A percentile compares a stretch with the other conserved stretches of the same genome.
phyloP scores from a whole-genome alignment of 1,284 basidiomycete genomes.

The Heliocybe sulcata region DNA sequence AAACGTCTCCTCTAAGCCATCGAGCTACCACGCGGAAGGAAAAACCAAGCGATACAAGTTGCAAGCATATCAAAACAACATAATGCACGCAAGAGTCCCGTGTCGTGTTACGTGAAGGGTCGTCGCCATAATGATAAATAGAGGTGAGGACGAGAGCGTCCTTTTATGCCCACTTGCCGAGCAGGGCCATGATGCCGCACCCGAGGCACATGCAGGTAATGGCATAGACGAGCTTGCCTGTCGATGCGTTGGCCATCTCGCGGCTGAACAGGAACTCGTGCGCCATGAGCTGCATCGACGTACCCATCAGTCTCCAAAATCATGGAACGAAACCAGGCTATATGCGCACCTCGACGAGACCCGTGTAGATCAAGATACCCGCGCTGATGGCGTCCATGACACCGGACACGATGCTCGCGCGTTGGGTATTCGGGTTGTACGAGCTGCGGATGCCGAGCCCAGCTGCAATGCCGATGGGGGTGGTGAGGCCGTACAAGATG shows the following conservation, averaged over 20 bases:
- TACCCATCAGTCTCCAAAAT: not conserved
- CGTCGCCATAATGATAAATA: not conserved
- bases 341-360: conserved; percentile 70
- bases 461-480: conserved; percentile 77
- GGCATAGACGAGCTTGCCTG: conserved; percentile 60
- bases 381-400: conserved; percentile 81
- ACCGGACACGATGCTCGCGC: conserved; percentile 77
- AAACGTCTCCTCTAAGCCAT: not conserved
- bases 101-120: not conserved
- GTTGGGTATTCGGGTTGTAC: conserved; percentile 76
- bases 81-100: not conserved
- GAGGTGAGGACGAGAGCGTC: not conserved
- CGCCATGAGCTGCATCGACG: conserved; percentile 59
- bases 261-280: conserved; percentile 91
- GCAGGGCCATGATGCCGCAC: conserved; percentile 76
- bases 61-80: too few species aligned
- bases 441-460: conserved; percentile 78
- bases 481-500: conserved; percentile 70
- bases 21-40: not conserved
- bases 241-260: conserved; percentile 69
- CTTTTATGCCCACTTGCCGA: conserved; percentile 75
- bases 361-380: conserved; percentile 90
- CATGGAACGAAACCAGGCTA: conserved; percentile 1
- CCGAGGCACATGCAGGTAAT: conserved; percentile 71
- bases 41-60: too few species aligned